Evolutionary conservation across 768 basidiomycete genomes (phyloP), one percentile per base, ranked within the genome.

Genomic region (Podaxis carcinomalis): DNA sequence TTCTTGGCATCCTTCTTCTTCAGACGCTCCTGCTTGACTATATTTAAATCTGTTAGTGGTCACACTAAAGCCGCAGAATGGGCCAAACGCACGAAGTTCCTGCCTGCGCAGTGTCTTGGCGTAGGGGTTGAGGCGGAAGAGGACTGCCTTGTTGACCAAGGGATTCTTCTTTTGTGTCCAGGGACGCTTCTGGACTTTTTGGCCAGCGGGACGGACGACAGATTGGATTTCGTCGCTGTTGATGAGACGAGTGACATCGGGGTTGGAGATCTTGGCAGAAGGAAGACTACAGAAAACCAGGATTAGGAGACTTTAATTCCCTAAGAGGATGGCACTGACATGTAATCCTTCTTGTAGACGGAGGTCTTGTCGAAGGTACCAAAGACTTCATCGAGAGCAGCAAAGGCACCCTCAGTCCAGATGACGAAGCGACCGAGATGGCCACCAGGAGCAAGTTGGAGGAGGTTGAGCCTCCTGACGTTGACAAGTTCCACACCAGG

Each of bases 151-250:
- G 88, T 97, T 97, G 78, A 85, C 75, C 69, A 97, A 85, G 56
- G 95, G 94, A 83, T 97, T 98, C 90, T 98, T 98, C 91, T 95
- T 95, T 81, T 98, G 95, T 65, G 94, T 92, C 92, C 92, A 95
- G 63, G 95, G 94, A 71, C 95, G 89, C 79, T 95, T 97, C 78
- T 90, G 88, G 63, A 78, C 72, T 77, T 92, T 90, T 64, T 86
- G 80, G 68, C 90, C 90, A 61, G 92, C 94, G 57, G 91, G 91
- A 70, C 96, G 93, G 69, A 97, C 85, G 70, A 97, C 90, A 49
- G 95, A 90, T 77, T 99, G 97, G 74, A 99, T 97, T 80, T 98
- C 97, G 64, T 90, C 88, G 74, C 92, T 94, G 86, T 98, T 96
- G 84, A 98, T 99, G 72, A 98, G 80, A 65, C 95, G 91, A 68